Percentiles rank a stretch among this genome's conserved stretches.
These are phyloP conservation scores for Juglanconis juglandina DNA, from an alignment of 2,329 filamentous ascomycete species.

Conservation along the genomic window DNA sequence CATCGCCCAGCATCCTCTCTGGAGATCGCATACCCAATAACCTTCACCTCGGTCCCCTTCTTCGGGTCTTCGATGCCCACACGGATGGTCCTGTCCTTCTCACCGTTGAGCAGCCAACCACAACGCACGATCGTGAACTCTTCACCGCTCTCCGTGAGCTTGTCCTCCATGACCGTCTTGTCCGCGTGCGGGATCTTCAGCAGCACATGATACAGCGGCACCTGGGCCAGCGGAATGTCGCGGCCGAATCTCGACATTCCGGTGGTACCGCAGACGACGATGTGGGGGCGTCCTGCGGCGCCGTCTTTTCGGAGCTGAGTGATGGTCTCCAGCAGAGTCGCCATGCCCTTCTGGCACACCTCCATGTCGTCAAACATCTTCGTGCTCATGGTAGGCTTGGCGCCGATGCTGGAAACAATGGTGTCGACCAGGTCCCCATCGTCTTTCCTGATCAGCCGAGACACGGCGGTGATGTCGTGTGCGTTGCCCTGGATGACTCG, in stretches of 20 bases:
- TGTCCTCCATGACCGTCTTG: conserved; percentile 43
- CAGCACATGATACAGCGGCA: conserved; percentile 39
- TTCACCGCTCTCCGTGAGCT: conserved; percentile 26
- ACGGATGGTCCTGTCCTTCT: conserved; percentile 27
- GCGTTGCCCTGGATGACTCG: conserved; percentile 46
- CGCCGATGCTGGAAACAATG: conserved; percentile 48
- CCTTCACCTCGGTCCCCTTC: conserved; percentile 29
- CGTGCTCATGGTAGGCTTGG: conserved; percentile 26
- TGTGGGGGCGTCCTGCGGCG: conserved; percentile 29
- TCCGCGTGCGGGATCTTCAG: conserved; percentile 38
- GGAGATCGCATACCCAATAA: conserved; percentile 45
- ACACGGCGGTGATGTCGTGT: conserved; percentile 37
- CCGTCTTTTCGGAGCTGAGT: conserved; percentile 26
- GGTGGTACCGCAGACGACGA: conserved; percentile 40
- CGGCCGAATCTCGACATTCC: conserved; percentile 37
- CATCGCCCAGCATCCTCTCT: conserved; percentile 46
- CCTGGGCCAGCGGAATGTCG: conserved; percentile 38
- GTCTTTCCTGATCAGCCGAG: conserved; percentile 29
- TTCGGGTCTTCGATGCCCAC: conserved; percentile 38
- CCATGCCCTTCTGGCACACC: conserved; percentile 45
- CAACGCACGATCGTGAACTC: conserved; percentile 31
- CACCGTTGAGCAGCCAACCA: conserved; percentile 28
- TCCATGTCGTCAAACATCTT: conserved; percentile 42
- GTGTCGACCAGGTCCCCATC: conserved; percentile 37
- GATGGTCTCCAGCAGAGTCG: conserved; percentile 39